Conservation (phyloP, 768 basidiomycete species). For the Tricholoma terreum region DNA sequence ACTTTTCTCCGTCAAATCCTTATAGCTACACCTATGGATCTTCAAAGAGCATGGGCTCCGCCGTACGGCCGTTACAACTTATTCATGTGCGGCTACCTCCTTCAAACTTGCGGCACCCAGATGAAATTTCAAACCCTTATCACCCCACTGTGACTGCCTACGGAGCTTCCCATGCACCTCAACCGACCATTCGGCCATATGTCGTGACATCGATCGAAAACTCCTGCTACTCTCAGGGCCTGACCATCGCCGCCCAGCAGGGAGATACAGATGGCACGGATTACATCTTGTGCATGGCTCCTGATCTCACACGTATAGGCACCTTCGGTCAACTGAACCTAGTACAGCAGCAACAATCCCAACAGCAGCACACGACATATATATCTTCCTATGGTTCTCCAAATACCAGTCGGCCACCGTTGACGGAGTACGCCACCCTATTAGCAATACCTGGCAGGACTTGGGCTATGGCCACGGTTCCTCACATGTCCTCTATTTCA, state of each 20-base stretch:
- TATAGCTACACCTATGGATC: constrained; percentile 51
- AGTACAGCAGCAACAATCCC: constrained; percentile 38
- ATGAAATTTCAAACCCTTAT: constrained; percentile 55
- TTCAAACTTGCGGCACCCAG: constrained; percentile 71
- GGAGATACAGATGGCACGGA: constrained; percentile 74
- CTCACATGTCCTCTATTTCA: constrained; percentile 24
- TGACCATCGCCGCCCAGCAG: constrained; percentile 67
- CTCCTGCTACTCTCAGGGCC: constrained; percentile 63
- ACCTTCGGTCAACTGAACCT: constrained; percentile 62
- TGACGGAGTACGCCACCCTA: constrained; percentile 75
- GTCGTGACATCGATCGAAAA: constrained; percentile 57
- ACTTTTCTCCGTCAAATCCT: constrained; percentile 61
- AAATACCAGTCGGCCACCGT: constrained; percentile 48
- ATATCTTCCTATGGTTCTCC: constrained; percentile 34
- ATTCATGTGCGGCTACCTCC: constrained; percentile 80
- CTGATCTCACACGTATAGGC: constrained; percentile 73
- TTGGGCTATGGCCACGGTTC: constrained; percentile 74
- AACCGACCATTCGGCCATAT: constrained; percentile 53
- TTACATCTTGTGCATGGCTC: constrained; percentile 70
- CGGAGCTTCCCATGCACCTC: constrained; percentile 42
- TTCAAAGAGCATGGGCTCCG: constrained; percentile 22
- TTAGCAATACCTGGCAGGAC: constrained; percentile 80
- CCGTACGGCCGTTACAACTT: constrained; percentile 54
- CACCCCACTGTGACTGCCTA: constrained; percentile 49
- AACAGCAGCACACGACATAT: constrained; percentile 19